These are phyloP conservation scores for Canna indica DNA, from an alignment of 176 grass and related monocot species.

Conservation along the genomic window DNA sequence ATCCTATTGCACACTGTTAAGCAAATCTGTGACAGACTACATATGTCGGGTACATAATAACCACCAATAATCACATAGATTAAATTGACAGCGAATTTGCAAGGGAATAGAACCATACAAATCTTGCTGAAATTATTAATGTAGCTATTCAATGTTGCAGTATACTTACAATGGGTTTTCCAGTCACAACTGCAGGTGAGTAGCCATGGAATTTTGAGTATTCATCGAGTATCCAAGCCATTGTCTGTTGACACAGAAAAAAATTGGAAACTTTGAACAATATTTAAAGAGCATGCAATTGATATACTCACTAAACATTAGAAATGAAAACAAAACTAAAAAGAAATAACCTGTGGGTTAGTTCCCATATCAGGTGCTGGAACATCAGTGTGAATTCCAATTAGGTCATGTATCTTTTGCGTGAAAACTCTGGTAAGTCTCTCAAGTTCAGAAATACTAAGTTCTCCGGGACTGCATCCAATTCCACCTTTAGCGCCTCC, in stretches of 20 bases:
- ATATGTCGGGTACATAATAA: background rate
- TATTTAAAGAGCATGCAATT: background rate
- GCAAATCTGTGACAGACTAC: background rate
- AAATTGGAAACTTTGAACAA: background rate
- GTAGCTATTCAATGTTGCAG: background rate
- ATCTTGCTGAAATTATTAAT: background rate
- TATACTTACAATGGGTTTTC: conserved; percentile 81
- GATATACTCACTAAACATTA: conserved; percentile 4
- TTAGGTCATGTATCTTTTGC: conserved; percentile 98
- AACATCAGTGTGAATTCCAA: conserved; percentile 79
- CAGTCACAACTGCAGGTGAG: conserved; percentile 88
- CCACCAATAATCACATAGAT: background rate
- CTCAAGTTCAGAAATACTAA: conserved; percentile 81
- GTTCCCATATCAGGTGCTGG: conserved; percentile 98
- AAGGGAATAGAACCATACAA: background rate
- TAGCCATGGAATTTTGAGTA: conserved; percentile 97
- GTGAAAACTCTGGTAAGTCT: conserved; percentile 93
- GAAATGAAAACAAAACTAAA: background rate
- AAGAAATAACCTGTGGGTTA: conserved; percentile 49
- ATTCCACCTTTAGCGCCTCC: conserved; percentile 97
- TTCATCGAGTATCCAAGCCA: conserved; percentile 98
- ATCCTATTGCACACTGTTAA: background rate
- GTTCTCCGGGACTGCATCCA: conserved; percentile 60
- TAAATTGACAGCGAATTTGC: background rate
- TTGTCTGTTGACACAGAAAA: conserved; percentile 40